A percentile compares a stretch with the other conserved stretches of the same genome.
These are phyloP conservation scores for Calonectria multiphialidica DNA, from an alignment of 2,329 filamentous ascomycete species.

Conservation along the genomic window DNA sequence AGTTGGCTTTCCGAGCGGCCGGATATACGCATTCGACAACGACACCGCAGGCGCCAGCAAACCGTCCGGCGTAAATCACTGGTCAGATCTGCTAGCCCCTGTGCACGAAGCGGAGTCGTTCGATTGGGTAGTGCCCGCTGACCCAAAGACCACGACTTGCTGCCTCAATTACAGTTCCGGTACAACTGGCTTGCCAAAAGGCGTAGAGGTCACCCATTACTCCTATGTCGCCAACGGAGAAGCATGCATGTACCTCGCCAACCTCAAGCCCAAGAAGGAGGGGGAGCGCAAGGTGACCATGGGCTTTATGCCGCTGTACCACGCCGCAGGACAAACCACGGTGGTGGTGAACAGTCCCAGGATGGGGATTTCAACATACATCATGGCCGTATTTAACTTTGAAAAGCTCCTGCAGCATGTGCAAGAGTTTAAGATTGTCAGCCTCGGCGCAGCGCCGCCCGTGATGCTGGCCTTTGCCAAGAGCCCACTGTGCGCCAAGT, in stretches of 20 bases:
- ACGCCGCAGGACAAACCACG: constrained; percentile 9
- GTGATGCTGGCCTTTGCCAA: neutral
- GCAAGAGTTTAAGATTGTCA: neutral
- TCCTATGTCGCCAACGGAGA: constrained; percentile 76
- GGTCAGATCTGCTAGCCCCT: constrained; percentile 70
- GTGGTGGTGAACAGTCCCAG: constrained; percentile 5
- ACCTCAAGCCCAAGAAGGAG: neutral
- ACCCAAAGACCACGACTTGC: constrained; percentile 66
- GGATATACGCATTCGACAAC: constrained; percentile 76
- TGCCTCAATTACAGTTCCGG: constrained; percentile 84
- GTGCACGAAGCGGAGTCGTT: constrained; percentile 58
- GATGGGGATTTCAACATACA: neutral
- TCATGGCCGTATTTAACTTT: constrained; percentile 5
- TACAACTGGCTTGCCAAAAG: constrained; percentile 85
- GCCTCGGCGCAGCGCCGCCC: neutral
- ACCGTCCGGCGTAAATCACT: constrained; percentile 57
- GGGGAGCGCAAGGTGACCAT: neutral
- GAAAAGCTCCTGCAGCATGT: constrained; percentile 9
- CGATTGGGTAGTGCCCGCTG: constrained; percentile 69
- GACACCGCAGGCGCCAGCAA: constrained; percentile 50
- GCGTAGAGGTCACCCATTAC: constrained; percentile 80
- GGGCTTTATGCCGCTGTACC: constrained; percentile 12
- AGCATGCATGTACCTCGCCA: neutral
- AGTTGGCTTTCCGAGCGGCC: constrained; percentile 64
- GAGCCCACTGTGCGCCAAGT: constrained; percentile 4